phyloP scores from a whole-genome alignment of 1,139 yeast genomes.

The Kazachstania sp. region DNA sequence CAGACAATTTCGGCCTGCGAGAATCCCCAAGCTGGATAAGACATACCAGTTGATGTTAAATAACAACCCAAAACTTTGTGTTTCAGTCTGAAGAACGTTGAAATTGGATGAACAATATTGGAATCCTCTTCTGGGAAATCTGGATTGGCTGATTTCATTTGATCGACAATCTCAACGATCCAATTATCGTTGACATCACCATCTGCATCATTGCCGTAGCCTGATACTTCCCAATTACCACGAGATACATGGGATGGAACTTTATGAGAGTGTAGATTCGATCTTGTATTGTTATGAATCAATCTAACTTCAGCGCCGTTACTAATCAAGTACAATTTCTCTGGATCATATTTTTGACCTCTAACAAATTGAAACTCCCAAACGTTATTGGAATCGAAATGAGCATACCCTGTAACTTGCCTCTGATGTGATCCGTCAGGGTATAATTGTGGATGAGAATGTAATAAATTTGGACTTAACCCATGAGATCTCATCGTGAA shows the following conservation, averaged over 20 bases:
- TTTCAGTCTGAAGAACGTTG: constrained; percentile 58
- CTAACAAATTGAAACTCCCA: constrained; percentile 49
- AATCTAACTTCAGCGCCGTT: constrained; percentile 53
- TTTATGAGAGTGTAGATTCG: constrained; percentile 56
- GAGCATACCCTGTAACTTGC: constrained; percentile 70
- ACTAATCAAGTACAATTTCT: constrained; percentile 18
- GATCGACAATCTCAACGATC: constrained; percentile 57
- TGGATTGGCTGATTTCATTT: constrained; percentile 44
- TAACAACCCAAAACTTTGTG: constrained; percentile 63
- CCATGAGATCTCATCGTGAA: constrained; percentile 69
- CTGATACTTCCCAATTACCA: constrained; percentile 53
- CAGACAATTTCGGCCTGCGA: constrained; percentile 76
- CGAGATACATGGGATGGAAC: constrained; percentile 49
- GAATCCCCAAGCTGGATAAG: constrained; percentile 76
- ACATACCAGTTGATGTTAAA: constrained; percentile 60
- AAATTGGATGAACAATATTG: constrained; percentile 50
- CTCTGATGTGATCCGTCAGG: constrained; percentile 71
- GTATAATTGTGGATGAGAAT: constrained; percentile 59
- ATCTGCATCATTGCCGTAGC: constrained; percentile 48
- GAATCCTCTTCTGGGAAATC: constrained; percentile 34
- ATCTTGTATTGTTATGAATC: constrained; percentile 44
- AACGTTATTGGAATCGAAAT: constrained; percentile 59
- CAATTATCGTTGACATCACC: constrained; percentile 67
- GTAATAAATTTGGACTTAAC: constrained; percentile 57
- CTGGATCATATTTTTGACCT: constrained; percentile 26